A percentile compares a stretch with the other conserved stretches of the same genome.
Conservation (phyloP, 805 yeast genomes). For the Myxozyma monticola region DNA sequence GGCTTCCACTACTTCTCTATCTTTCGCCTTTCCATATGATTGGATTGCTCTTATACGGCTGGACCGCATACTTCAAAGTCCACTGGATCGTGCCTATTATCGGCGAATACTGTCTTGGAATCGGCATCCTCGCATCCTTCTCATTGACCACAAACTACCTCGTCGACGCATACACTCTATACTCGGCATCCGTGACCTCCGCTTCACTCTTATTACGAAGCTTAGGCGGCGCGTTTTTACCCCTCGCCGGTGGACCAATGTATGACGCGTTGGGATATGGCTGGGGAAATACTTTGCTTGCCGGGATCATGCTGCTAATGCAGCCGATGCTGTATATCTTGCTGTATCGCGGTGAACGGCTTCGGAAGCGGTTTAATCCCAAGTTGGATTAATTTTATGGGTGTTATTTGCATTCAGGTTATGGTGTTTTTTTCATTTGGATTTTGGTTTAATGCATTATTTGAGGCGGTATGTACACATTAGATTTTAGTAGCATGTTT, state of each 20-base stretch:
- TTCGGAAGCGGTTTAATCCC: conserved; percentile 14
- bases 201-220: conserved; percentile 71
- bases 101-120: conserved; percentile 62
- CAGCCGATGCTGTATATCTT: conserved; percentile 56
- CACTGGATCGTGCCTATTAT: conserved; percentile 65
- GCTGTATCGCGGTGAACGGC: conserved; percentile 8
- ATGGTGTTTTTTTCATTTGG: no score
- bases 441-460: no score
- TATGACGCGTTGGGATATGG: conserved; percentile 25
- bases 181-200: conserved; percentile 68
- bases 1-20: conserved; percentile 53
- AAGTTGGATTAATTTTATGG: conserved; percentile 8
- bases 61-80: conserved; percentile 58
- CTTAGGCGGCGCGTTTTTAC: conserved; percentile 63
- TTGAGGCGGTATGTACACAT: no score
- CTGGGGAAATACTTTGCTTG: conserved; percentile 51
- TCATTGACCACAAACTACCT: conserved; percentile 65
- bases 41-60: conserved; percentile 67
- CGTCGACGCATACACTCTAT: conserved; percentile 68
- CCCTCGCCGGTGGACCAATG: conserved; percentile 61
- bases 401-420: no score
- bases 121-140: conserved; percentile 60
- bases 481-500: no score
- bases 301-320: conserved; percentile 53
- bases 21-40: conserved; percentile 55